Percentiles rank a stretch among this genome's conserved stretches.
These are phyloP conservation scores for Fraxinus cuspidata DNA, from an alignment of 257 asterid genomes.

Conservation along the genomic window DNA sequence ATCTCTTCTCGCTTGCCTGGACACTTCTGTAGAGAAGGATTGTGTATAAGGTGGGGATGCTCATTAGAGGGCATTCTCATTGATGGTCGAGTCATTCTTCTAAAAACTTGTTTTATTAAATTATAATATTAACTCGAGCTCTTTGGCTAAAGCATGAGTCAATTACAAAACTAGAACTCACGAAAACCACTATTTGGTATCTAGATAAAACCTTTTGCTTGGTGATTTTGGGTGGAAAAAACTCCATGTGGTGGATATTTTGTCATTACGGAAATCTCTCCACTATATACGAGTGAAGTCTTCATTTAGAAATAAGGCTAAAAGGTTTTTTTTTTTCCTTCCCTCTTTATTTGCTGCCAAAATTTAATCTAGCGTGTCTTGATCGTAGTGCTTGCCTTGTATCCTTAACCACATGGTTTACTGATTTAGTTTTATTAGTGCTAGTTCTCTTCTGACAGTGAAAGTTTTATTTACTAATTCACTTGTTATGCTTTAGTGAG, in stretches of 20 bases:
- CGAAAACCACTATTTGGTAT: too few relatives aligned
- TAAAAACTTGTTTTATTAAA: too few relatives aligned
- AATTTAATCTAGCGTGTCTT: background rate
- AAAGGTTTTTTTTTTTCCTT: background rate
- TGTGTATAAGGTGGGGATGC: background rate
- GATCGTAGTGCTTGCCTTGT: background rate
- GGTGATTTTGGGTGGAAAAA: background rate
- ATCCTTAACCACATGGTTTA: background rate
- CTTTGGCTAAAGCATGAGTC: too few relatives aligned
- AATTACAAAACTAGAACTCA: too few relatives aligned
- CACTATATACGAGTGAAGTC: background rate
- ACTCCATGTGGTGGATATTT: background rate
- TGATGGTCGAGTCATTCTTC: background rate
- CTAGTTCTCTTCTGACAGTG: too few relatives aligned
- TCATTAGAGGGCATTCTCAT: background rate
- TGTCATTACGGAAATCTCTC: background rate
- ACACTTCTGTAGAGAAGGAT: background rate
- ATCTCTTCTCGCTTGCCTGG: background rate
- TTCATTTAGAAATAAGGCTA: background rate
- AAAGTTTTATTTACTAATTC: too few relatives aligned
- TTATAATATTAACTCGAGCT: too few relatives aligned
- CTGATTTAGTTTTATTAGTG: background rate
- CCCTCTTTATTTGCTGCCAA: background rate
- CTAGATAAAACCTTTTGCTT: background rate
- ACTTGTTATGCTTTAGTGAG: too few relatives aligned